These are phyloP conservation scores for Aspergillus unguis DNA, from an alignment of 2,329 filamentous ascomycete genomes.

Conservation along the genomic window DNA sequence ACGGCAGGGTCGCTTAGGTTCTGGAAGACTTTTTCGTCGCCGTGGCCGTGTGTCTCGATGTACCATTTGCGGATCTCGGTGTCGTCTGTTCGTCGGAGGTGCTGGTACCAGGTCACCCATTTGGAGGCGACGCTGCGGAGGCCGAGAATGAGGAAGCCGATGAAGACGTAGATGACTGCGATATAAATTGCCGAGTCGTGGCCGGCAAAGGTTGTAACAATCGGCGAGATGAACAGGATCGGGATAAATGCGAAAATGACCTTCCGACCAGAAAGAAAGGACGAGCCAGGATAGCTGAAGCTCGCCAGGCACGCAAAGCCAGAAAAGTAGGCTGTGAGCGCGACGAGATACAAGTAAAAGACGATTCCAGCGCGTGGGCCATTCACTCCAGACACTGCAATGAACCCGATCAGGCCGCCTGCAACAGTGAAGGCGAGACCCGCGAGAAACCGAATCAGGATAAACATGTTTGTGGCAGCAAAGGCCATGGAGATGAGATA, in stretches of 20 bases:
- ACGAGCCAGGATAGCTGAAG: conserved; percentile 54
- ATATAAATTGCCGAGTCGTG: conserved; percentile 58
- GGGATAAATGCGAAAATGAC: conserved; percentile 56
- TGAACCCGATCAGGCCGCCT: conserved; percentile 53
- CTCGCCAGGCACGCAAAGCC: conserved; percentile 54
- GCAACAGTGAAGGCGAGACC: conserved; percentile 51
- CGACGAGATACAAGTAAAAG: conserved; percentile 59
- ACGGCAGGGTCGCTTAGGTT: conserved; percentile 49
- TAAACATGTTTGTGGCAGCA: conserved; percentile 54
- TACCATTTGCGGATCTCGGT: conserved; percentile 42
- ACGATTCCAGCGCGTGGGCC: conserved; percentile 50
- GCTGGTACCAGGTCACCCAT: conserved; percentile 57
- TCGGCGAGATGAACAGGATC: conserved; percentile 55
- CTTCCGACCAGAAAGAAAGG: conserved; percentile 56
- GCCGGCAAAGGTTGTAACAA: conserved; percentile 53
- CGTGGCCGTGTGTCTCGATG: conserved; percentile 30
- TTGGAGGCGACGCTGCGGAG: conserved; percentile 54
- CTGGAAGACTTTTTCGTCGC: conserved; percentile 40
- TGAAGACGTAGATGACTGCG: conserved; percentile 52
- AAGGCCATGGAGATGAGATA: conserved; percentile 59
- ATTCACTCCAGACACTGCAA: conserved; percentile 48
- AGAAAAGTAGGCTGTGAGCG: conserved; percentile 58
- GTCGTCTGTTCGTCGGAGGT: conserved; percentile 39
- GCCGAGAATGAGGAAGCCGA: conserved; percentile 50
- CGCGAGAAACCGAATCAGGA: conserved; percentile 52